Base-by-base conservation (phyloP, 495 filamentous ascomycete genomes). In the Xylaria bambusicola region DNA sequence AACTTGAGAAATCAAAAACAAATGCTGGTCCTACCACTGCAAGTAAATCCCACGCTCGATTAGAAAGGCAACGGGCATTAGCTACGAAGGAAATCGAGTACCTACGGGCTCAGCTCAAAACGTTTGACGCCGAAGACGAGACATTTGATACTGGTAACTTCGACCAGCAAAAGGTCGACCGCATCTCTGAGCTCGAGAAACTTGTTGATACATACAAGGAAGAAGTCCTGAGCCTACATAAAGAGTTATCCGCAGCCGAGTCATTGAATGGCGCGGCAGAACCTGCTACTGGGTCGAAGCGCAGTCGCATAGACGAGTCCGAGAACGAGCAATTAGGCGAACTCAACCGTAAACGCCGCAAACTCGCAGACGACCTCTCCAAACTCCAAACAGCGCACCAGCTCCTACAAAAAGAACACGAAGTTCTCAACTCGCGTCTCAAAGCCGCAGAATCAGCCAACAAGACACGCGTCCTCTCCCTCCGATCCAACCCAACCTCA, bases 1-100 rank as follows among this genome's bases (percentile, higher is more conserved):
- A 97, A 56, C 66, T 96, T 2, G 89, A 96, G 63, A 88, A 87
- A 62, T 66, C 88, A 9, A 87, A 85, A 62, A 68, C 79, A 8
- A 65, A 69, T 5, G 70, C 67, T 33, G 73, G 74, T n/a, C 70
- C 69, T 8, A 81, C 88, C 26, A 78, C 69, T 60, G 82, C 82
- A 36, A 79, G 78, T 52, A 89, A 86, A 67, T 77, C 83, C n/a
- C 83, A 88, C 44, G 80, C 92, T 21, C 77, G 84, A 6, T 57
- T 83, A 1, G 93, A 99, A 66, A 80, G 93, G 36, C 93, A 97
- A 69, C 87, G 90, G 56, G 84, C 83, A 6, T 81, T 98, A 3
- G 91, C 91, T 4, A 73, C 91, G 20, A 96, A 96, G 66, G 95
- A 99, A 69, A 90, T 95, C 6, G 91, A 97, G 62, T 94, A 93